These are phyloP conservation scores for Trichocomaceae sp. DNA, from an alignment of 2,329 filamentous ascomycete species.

Conservation along the genomic window DNA sequence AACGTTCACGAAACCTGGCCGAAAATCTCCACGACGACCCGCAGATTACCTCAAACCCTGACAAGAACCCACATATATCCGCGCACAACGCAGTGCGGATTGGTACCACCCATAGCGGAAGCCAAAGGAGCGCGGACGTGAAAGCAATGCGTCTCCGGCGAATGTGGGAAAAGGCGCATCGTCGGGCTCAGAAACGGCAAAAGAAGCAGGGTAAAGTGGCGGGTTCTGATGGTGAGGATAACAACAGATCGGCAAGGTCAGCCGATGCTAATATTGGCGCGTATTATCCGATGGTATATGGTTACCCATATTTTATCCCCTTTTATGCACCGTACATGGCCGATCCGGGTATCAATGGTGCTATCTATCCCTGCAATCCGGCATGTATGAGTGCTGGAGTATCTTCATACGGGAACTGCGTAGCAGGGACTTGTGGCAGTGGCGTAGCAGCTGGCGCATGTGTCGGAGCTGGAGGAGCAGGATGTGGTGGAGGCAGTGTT, in stretches of 20 bases:
- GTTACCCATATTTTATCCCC: slow-evolving; percentile 41
- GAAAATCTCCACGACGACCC: slow-evolving; percentile 39
- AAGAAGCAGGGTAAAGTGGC: neutral
- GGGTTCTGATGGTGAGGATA: neutral
- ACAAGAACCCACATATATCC: slow-evolving; percentile 63
- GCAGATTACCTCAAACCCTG: slow-evolving; percentile 43
- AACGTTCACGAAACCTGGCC: slow-evolving; percentile 46
- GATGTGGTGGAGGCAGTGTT: slow-evolving; percentile 28
- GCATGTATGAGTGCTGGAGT: slow-evolving; percentile 36
- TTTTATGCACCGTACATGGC: slow-evolving; percentile 44
- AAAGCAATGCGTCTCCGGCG: slow-evolving; percentile 44
- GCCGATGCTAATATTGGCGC: slow-evolving; percentile 21
- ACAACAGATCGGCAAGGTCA: slow-evolving; percentile 26
- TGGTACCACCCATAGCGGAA: slow-evolving; percentile 16
- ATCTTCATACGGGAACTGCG: slow-evolving; percentile 44
- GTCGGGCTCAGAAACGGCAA: slow-evolving; percentile 25
- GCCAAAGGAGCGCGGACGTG: slow-evolving; percentile 19
- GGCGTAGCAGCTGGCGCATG: slow-evolving; percentile 41
- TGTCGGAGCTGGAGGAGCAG: slow-evolving; percentile 20
- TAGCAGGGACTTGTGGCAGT: slow-evolving; percentile 37
- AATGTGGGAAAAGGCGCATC: slow-evolving; percentile 46
- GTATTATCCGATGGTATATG: slow-evolving; percentile 37
- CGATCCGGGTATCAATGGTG: slow-evolving; percentile 37
- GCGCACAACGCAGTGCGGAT: slow-evolving; percentile 60
- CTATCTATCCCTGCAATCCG: slow-evolving; percentile 41